Evolutionary conservation across 345 rosid genomes (phyloP).

Genomic region (Citrus reticulata): DNA sequence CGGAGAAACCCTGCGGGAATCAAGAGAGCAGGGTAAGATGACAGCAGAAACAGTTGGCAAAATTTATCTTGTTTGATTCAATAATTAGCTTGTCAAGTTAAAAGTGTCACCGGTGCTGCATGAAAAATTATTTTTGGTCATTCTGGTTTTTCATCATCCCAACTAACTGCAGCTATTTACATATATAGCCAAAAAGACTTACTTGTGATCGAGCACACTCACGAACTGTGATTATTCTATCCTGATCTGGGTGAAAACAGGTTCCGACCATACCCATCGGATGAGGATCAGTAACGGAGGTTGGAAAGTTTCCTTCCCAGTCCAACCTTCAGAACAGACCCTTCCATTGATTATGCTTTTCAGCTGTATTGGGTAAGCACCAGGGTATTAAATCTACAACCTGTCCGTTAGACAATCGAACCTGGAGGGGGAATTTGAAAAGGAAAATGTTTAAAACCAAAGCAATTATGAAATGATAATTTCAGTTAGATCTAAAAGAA

Average conservation of each 20-base stretch:
- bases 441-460: neutral
- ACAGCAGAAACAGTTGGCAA: neutral
- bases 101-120: neutral
- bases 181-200: constrained; percentile 4
- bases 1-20: constrained; percentile 43
- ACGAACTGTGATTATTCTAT: constrained; percentile 76
- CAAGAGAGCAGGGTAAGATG: neutral
- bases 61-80: neutral
- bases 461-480: neutral
- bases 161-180: neutral
- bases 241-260: constrained; percentile 94
- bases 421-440: constrained; percentile 31
- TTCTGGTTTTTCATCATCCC: neutral
- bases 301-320: constrained; percentile 94
- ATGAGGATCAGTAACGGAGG: constrained; percentile 83
- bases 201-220: constrained; percentile 94
- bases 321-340: constrained; percentile 86
- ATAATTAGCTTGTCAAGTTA: neutral
- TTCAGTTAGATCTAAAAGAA: neutral
- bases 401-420: constrained; percentile 59
- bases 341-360: constrained; percentile 81
- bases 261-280: constrained; percentile 97
- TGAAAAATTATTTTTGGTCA: too few relatives aligned
- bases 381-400: constrained; percentile 65
- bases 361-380: constrained; percentile 79